Base-by-base conservation (phyloP, 2,329 filamentous ascomycete species). In the Ophiostoma piceae region DNA sequence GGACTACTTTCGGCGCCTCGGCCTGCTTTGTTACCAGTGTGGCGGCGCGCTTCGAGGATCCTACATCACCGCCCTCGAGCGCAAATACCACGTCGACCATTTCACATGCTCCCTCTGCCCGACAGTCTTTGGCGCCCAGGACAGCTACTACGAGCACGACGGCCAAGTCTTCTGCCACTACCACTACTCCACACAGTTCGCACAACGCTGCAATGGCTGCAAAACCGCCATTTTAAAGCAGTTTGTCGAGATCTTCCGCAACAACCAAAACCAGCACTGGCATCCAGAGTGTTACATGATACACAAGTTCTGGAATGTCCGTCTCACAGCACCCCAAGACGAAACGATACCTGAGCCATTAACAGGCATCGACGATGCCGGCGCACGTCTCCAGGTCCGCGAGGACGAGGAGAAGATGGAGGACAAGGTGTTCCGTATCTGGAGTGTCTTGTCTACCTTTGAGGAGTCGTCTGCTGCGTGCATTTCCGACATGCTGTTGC, bases 251-350 rank as follows among this genome's bases (percentile, higher is more conserved):
- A 98, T 99, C 72, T 99, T 94, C 80, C 90, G 95, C 75, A 98
- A 98, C 79, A 94, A 94, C 1, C 92, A 97, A 78, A 97, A 98
- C 77, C 95, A 99, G 77, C 95, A 99, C 78, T 99, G 95, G 95
- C 95, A 99, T 78, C 95, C 95, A 1, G 95, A 99, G 80, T 99
- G 95, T 80, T 99, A 99, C 80, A 99, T 99, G 95, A 99, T 99
- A 73, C 95, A 99, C 82, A 99, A 99, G 77, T 99, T 98, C 80
- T 99, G 95, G 95, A 99, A 98, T 77, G 95, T 99, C 71, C 89
- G 95, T 68, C 83, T 99, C 51, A 88, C 88, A 12, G 85, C 88
- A 35, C 83, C 86, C 12, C 84, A 85, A 57, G 84, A 88, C 70
- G 77, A 80, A 12, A 80, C 84, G 70, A 16, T 47, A 2, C 35